Evolutionary conservation across 805 yeast species (phyloP), one percentile per base, ranked within the genome.

Genomic region (Myxozyma geophila): DNA sequence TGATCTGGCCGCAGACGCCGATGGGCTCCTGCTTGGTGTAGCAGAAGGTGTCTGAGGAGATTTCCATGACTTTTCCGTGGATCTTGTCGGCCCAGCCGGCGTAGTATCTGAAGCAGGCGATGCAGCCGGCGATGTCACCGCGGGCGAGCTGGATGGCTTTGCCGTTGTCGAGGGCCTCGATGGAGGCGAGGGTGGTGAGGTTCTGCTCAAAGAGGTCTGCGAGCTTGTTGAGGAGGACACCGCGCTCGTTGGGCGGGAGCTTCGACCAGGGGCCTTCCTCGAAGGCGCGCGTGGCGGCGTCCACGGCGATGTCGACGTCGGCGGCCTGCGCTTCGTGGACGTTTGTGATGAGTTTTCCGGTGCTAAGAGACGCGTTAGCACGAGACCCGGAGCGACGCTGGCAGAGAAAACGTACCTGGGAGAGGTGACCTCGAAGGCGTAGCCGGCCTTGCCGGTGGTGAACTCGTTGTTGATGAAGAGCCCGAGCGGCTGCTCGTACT

Each of bases 1-100:
- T 92, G 74, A 92, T 89, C 78, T 90, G 96, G 64, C 96, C 98
- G 76, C 96, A 90, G 53, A 92, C 97, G 75, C 97, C 98, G 72
- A 90, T 80, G 64, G 98, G 97, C 78, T 92, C 96, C 77, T 88
- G 88, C 76, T 86, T 85, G 69, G 93, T 87, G 79, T 87, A 90
- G 67, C 85, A 84, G 76, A 92, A 85, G 77, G 89, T 90, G 55
- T 85, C 79, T 62, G 78, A 76, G 67, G 92, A 93, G 55, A 96
- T 87, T 76, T 90, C 90, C 63, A 90, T 83, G 63, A 87, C 77
- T 69, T 85, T 82, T 71, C 97, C 97, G 70, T 81, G 83, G 69
- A 89, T 79, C 81, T 92, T 92, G 79, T 91, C 97, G 72, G 96
- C 90, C 85, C 86, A 90, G 68, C 97, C 97, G 63, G 92, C 97